Base-by-base conservation (phyloP, 305 asterid species). In the Euphrasia arctica region DNA sequence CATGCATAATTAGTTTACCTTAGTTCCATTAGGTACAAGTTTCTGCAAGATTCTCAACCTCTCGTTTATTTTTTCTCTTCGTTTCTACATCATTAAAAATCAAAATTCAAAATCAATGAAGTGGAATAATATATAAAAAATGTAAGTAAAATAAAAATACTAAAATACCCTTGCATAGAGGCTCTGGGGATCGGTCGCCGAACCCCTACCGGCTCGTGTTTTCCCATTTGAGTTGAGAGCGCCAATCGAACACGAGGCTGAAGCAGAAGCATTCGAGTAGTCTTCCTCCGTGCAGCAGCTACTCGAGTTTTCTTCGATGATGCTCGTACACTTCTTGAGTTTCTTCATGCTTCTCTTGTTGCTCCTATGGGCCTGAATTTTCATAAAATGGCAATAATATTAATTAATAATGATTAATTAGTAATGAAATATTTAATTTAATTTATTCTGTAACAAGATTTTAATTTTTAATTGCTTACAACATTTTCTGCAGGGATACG, bases 181-280 rank as follows among this genome's bases (percentile, higher is more conserved):
- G 85, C 83, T 81, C 65, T 77, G 83, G 2, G 85, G 79, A 67
- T 84, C 85, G 29, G 87, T 81, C 7, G 83, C 88, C 6, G 84
- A 69, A 34, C 86, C 89, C 68, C 84, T 69, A 63, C 70, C 39
- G 13, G 89, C 84, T 50, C 80, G 77, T 50, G 76, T 42, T 64
- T 75, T 77, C 8, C 75, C 74, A 1, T 10, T 64, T 1, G 65
- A 57, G 58, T 62, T 64, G 45, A 58, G 56, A 25, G 70, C 36
- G 36, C 72, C 70, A 47, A 3, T 9, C 6, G 84, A 75, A 47
- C 62, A 60, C 10, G 77, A 76, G 1, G 22, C 22, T 18, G 22
- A 18, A 18, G 22, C 22, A 0, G 22, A 18, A 28, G 22, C 22
- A 68, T 71, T 77, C 0, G 87, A 77, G 31, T 85, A 83, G 14